phyloP scores from a whole-genome alignment of 805 yeast species.

The Kluyveromyces siamensis region DNA sequence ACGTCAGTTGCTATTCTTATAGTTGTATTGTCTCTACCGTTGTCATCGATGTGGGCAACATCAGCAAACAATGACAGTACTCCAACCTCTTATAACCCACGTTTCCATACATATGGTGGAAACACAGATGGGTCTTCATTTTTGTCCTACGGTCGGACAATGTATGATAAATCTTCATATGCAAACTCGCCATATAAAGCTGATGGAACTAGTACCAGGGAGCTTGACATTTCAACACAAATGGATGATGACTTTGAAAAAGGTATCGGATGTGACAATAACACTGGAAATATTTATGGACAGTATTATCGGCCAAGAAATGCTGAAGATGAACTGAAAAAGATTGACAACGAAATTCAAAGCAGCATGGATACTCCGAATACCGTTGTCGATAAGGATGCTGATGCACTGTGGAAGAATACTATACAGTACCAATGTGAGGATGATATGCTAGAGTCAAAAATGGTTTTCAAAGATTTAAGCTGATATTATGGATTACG shows the following conservation, averaged over 20 bases:
- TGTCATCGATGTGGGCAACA: constrained; percentile 85
- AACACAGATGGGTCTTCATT: constrained; percentile 2
- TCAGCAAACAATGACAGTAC: constrained; percentile 43
- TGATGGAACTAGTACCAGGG: constrained; percentile 1
- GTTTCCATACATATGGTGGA: constrained; percentile 11
- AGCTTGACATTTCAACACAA: background rate
- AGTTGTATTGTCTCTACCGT: constrained; percentile 65
- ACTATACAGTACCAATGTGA: constrained; percentile 4
- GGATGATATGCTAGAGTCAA: constrained; percentile 1
- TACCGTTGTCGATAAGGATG: constrained; percentile 30
- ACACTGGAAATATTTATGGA: too few species aligned
- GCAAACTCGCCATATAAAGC: background rate
- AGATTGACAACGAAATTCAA: background rate
- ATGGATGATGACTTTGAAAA: constrained; percentile 1
- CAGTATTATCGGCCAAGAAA: background rate
- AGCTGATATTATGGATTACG: background rate
- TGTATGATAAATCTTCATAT: background rate
- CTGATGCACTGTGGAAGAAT: constrained; percentile 28
- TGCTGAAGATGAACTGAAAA: background rate
- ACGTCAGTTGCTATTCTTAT: constrained; percentile 49
- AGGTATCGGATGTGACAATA: background rate
- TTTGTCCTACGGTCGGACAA: background rate
- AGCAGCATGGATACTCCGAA: constrained; percentile 24
- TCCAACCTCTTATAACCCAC: constrained; percentile 32
- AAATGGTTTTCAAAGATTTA: background rate